phyloP scores from a whole-genome alignment of 2,329 filamentous ascomycete genomes.

The Lachnellula cervina region DNA sequence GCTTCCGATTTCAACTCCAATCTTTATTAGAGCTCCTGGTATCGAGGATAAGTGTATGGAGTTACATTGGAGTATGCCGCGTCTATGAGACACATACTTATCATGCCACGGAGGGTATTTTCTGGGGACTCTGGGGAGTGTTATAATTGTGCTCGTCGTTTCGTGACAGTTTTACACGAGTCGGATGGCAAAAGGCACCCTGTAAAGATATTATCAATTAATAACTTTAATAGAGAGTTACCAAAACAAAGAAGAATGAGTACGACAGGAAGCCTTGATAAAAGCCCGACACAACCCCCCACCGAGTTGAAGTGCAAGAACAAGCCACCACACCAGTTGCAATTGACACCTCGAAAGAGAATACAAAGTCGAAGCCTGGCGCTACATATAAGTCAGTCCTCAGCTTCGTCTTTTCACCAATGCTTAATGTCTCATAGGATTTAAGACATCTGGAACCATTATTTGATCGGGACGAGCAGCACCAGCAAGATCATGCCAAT shows the following conservation, averaged over 20 bases:
- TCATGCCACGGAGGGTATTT: neutral
- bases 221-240: neutral
- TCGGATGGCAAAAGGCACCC: no score
- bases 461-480: no score
- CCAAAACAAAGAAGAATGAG: no score
- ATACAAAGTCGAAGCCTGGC: neutral
- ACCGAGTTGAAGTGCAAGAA: neutral
- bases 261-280: neutral
- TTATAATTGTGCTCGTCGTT: neutral
- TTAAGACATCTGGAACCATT: no score
- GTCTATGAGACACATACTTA: neutral
- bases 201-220: neutral
- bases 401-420: constrained; percentile 2
- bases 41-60: neutral
- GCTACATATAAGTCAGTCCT: constrained; percentile 33
- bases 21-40: no score
- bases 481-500: no score
- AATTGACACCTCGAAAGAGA: neutral
- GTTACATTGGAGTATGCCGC: neutral
- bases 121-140: neutral
- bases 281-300: neutral
- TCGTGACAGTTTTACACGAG: neutral
- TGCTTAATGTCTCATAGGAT: no score
- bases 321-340: neutral
- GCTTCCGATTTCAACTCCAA: no score